These are phyloP conservation scores for Jacaranda mimosifolia DNA, from an alignment of 257 asterid species.

Conservation along the genomic window DNA sequence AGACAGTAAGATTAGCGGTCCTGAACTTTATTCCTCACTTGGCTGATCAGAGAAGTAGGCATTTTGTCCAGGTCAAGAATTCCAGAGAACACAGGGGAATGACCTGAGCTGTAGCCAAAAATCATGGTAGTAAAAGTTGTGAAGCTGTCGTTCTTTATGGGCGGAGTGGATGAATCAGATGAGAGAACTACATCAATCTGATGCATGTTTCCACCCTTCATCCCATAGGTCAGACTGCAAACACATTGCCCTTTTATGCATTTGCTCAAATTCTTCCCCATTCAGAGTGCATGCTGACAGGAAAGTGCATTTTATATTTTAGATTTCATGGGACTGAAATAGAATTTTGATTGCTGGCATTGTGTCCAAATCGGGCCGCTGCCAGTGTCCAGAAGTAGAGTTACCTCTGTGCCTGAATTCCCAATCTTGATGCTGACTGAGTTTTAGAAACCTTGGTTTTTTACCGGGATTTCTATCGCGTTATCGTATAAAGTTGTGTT, in stretches of 20 bases:
- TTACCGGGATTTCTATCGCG: slow-evolving; percentile 14
- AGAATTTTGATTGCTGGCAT: not conserved
- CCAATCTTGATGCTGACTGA: slow-evolving; percentile 32
- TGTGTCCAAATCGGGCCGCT: slow-evolving; percentile 36
- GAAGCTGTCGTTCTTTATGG: not conserved
- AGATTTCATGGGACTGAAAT: not conserved
- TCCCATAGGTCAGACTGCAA: slow-evolving; percentile 27
- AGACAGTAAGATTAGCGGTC: slow-evolving; percentile 41
- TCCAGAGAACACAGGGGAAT: slow-evolving; percentile 33
- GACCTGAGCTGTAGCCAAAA: slow-evolving; percentile 31
- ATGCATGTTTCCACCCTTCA: not conserved
- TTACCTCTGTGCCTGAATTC: slow-evolving; percentile 12
- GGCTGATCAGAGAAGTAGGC: slow-evolving; percentile 30
- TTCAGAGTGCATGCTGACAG: slow-evolving; percentile 25
- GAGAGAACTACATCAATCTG: slow-evolving; percentile 4
- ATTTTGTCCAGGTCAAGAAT: slow-evolving; percentile 28
- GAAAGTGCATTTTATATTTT: slow-evolving; percentile 18
- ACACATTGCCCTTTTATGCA: slow-evolving; percentile 20
- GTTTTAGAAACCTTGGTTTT: slow-evolving; percentile 12
- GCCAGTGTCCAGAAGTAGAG: slow-evolving; percentile 36
- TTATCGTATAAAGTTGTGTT: not conserved
- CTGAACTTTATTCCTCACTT: not conserved
- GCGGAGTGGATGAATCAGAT: slow-evolving; percentile 25
- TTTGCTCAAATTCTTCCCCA: not conserved
- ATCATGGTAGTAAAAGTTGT: slow-evolving; percentile 27